A percentile compares a stretch with the other conserved stretches of the same genome.
Conservation (phyloP, 2,329 filamentous ascomycete genomes). For the Thelonectria rubi region DNA sequence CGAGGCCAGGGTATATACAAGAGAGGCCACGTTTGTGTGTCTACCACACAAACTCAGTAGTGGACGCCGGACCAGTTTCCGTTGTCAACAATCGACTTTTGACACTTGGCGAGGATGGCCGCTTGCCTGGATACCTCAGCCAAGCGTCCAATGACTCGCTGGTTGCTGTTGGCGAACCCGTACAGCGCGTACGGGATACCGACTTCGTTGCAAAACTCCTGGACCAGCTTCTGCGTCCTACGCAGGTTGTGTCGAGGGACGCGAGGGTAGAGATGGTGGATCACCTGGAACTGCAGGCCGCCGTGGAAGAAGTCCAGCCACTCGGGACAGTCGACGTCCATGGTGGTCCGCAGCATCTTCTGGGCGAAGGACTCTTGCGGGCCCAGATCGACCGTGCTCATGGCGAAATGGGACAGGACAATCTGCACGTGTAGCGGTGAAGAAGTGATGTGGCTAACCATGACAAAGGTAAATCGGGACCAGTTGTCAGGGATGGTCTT, state of each 20-base stretch:
- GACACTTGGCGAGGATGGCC: conserved; percentile 78
- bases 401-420: conserved; percentile 90
- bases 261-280: conserved; percentile 86
- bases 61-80: conserved; percentile 39
- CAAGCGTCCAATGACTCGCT: conserved; percentile 78
- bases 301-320: conserved; percentile 94
- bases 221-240: conserved; percentile 75
- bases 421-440: conserved; percentile 89
- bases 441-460: conserved; percentile 82
- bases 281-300: conserved; percentile 87
- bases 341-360: conserved; percentile 90
- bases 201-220: conserved; percentile 83
- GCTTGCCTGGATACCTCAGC: conserved; percentile 84
- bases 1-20: conserved; percentile 26
- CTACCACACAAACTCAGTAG: conserved; percentile 11
- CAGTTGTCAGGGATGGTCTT: conserved; percentile 73
- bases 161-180: conserved; percentile 85
- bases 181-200: conserved; percentile 87
- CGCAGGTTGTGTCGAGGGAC: conserved; percentile 88
- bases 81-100: conserved; percentile 57
- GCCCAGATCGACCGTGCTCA: conserved; percentile 89
- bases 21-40: conserved; percentile 2
- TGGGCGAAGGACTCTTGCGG: conserved; percentile 87
- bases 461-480: conserved; percentile 76
- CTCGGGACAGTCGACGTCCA: conserved; percentile 88